These are phyloP conservation scores for Cyberlindnera mississippiensis DNA, from an alignment of 805 yeast genomes.

Conservation along the genomic window DNA sequence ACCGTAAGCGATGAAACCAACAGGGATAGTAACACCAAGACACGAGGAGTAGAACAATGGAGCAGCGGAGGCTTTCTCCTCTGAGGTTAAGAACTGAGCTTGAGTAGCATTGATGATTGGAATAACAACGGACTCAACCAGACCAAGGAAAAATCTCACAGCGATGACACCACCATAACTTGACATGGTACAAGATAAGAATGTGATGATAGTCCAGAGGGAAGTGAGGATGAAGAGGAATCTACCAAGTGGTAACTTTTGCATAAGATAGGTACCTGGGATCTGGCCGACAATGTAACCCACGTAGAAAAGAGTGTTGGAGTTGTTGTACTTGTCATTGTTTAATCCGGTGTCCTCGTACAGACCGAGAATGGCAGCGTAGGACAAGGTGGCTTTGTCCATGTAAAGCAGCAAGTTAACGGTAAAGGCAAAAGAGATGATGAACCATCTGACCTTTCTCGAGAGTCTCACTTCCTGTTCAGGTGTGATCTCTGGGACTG, in stretches of 20 bases:
- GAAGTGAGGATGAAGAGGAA: slow-evolving; percentile 35
- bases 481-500: slow-evolving; percentile 38
- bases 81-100: slow-evolving; percentile 45
- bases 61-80: slow-evolving; percentile 47
- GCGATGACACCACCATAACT: slow-evolving; percentile 45
- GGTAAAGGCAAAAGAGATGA: slow-evolving; percentile 35
- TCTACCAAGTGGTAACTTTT: slow-evolving; percentile 39
- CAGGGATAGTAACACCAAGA: slow-evolving; percentile 48
- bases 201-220: slow-evolving; percentile 44
- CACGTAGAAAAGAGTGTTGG: slow-evolving; percentile 50
- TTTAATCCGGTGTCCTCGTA: slow-evolving; percentile 43
- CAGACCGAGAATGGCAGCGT: slow-evolving; percentile 44
- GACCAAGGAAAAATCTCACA: slow-evolving; percentile 48
- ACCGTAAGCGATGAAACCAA: slow-evolving; percentile 46
- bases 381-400: slow-evolving; percentile 50
- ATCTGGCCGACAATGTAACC: slow-evolving; percentile 47
- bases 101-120: slow-evolving; percentile 45
- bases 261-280: slow-evolving; percentile 40
- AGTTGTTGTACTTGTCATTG: slow-evolving; percentile 42
- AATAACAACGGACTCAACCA: slow-evolving; percentile 42
- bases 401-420: slow-evolving; percentile 43
- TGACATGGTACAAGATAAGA: slow-evolving; percentile 42
- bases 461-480: slow-evolving; percentile 38
- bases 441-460: slow-evolving; percentile 35
- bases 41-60: slow-evolving; percentile 52